Evolutionary conservation across 352 stramenopile genomes (phyloP), one percentile per base, ranked within the genome.

Genomic region (Blastocystis sp.): DNA sequence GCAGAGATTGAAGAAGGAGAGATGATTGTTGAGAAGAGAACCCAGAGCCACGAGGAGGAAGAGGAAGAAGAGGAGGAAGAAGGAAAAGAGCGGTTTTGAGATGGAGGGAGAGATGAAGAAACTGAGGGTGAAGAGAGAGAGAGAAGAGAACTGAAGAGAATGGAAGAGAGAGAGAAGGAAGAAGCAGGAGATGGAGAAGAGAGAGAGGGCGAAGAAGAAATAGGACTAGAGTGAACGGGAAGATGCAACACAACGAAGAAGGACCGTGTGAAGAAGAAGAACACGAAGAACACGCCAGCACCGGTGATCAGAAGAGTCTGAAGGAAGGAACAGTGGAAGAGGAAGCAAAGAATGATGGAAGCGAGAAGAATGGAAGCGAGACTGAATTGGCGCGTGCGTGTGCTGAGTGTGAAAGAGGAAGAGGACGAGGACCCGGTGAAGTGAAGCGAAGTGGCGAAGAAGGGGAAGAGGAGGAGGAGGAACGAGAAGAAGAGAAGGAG

Each of bases 401-500:
- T 53, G 10, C 74, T 84, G n/a, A 17, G 9, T 11, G 38, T 17
- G 52, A 14, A 69, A 48, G 56, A 84, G n/a, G 1, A 45, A n/a
- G 10, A 52, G 34, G 45, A 84, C 10, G 48, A 14, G 21, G 17
- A 84, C 74, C 56, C 56, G 10, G 74, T 84, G 60, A 67, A 84
- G 23, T 69, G 17, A 11, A 84, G 74, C 53, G 66, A 62, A 64
- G 65, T 38, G 52, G 74, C 28, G 60, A 84, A 28, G 28, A 84
- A 14, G 61, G 74, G 74, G 40, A 84, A 84, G 74, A 84, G 52
- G 19, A 48, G 3, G 45, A 53, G 66, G 9, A 84, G n/a, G 40
- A 45, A 38, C 7, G 74, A 28, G 11, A 69, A 7, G 1, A 62
- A 67, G 56, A 84, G 56, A 52, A 66, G 48, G n/a, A 84, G 2